Conservation (phyloP, 2,329 filamentous ascomycete genomes). For the Aspergillus vadensis region DNA sequence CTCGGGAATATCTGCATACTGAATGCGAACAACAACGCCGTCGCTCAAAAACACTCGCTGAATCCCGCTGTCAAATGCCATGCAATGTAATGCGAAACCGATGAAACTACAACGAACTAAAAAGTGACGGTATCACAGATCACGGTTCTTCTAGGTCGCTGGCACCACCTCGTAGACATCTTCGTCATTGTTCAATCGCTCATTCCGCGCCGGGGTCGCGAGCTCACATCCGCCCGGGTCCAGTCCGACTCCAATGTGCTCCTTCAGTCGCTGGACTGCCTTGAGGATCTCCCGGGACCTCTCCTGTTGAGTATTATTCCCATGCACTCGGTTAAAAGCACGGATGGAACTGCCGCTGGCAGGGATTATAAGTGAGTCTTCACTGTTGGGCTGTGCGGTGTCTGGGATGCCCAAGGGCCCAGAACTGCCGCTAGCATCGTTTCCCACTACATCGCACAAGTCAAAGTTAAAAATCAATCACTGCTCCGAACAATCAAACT, state of each 20-base stretch:
- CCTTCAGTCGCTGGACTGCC: slow-evolving; percentile 53
- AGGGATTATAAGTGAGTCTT: slow-evolving; percentile 41
- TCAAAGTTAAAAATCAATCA: slow-evolving; percentile 18
- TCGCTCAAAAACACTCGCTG: not conserved
- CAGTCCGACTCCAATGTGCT: slow-evolving; percentile 54
- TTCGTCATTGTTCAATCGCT: slow-evolving; percentile 55
- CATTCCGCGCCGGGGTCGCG: slow-evolving; percentile 54
- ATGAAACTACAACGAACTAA: not conserved
- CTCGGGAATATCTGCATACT: not conserved
- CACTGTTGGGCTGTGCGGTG: slow-evolving; percentile 29
- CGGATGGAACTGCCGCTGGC: slow-evolving; percentile 38
- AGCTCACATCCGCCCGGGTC: slow-evolving; percentile 56
- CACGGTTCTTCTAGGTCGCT: not conserved
- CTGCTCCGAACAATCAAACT: slow-evolving; percentile 3
- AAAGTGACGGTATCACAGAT: slow-evolving; percentile 4
- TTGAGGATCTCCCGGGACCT: slow-evolving; percentile 49
- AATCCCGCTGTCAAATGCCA: not conserved
- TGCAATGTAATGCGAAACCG: not conserved
- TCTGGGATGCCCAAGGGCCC: slow-evolving; percentile 50
- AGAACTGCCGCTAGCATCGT: slow-evolving; percentile 9
- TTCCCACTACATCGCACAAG: slow-evolving; percentile 20
- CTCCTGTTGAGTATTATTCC: slow-evolving; percentile 45
- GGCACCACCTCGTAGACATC: slow-evolving; percentile 42
- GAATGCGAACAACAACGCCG: not conserved
- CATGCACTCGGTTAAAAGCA: slow-evolving; percentile 47